Conservation (phyloP, 805 yeast species). For the Starmerella stigmatis region DNA sequence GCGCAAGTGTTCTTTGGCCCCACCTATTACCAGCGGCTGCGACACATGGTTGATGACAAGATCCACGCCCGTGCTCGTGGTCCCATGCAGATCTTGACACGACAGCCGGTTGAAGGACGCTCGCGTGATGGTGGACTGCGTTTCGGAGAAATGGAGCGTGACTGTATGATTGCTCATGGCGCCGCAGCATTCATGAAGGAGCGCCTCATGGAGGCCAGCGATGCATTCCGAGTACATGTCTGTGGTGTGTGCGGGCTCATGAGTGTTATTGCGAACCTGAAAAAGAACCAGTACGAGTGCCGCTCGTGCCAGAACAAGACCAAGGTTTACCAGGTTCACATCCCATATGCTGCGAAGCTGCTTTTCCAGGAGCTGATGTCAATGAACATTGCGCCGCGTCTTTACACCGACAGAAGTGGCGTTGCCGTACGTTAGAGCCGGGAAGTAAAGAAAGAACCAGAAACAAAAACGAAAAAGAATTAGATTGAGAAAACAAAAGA, state of each 20-base stretch:
- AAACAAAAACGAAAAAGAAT: not conserved
- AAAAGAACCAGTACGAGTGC: constrained; percentile 96
- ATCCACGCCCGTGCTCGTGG: constrained; percentile 99
- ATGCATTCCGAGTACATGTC: constrained; percentile 94
- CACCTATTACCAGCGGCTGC: constrained; percentile 93
- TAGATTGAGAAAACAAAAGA: not conserved
- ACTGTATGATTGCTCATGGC: constrained; percentile 99
- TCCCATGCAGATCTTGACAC: constrained; percentile 91
- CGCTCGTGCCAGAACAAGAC: constrained; percentile 98
- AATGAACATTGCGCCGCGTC: constrained; percentile 94
- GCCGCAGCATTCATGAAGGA: constrained; percentile 97
- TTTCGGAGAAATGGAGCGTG: constrained; percentile 99
- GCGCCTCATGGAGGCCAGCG: constrained; percentile 97
- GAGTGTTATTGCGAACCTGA: constrained; percentile 94
- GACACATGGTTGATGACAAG: constrained; percentile 99
- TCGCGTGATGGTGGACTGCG: constrained; percentile 98
- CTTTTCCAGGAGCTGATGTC: constrained; percentile 99
- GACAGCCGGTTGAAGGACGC: constrained; percentile 99
- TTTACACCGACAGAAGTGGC: constrained; percentile 86
- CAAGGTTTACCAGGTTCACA: constrained; percentile 91
- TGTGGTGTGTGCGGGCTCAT: constrained; percentile 98
- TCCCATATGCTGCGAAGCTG: constrained; percentile 97
- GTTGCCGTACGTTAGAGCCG: constrained; percentile 33
- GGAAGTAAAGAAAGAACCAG: not conserved
- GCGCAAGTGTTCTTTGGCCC: constrained; percentile 99